Evolutionary conservation across 78 protist species (phyloP).

Genomic region (Mantamonas sphyraenae): DNA sequence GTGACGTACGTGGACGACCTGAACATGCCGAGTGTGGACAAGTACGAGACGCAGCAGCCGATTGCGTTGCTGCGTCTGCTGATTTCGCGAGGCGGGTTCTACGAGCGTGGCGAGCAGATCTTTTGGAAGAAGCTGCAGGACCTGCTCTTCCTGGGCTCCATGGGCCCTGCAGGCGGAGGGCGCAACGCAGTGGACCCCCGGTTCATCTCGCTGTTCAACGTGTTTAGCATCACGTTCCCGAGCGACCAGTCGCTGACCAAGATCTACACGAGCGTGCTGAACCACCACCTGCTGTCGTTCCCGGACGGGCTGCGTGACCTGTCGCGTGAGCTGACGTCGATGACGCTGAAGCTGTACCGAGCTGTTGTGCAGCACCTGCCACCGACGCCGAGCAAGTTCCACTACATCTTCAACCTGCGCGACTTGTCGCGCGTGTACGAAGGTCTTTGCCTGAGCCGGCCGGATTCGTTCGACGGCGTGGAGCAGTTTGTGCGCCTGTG

Average conservation of each 20-base stretch:
- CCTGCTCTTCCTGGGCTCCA: conserved; percentile 56
- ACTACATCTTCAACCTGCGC: conserved; percentile 85
- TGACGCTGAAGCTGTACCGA: conserved; percentile 58
- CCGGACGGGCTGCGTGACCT: neutral
- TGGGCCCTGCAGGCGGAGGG: conserved; percentile 86
- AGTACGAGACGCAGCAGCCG: conserved; percentile 75
- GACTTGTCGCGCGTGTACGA: conserved; percentile 74
- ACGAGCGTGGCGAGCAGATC: conserved; percentile 39
- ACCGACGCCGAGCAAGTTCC: conserved; percentile 87
- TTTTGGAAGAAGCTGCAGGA: conserved; percentile 25
- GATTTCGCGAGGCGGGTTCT: conserved; percentile 41
- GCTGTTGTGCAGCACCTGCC: conserved; percentile 40
- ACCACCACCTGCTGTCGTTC: conserved; percentile 35
- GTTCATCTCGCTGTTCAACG: conserved; percentile 41
- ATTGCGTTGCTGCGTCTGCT: conserved; percentile 58
- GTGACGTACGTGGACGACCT: conserved; percentile 63
- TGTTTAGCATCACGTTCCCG: conserved; percentile 48
- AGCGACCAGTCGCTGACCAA: conserved; percentile 23
- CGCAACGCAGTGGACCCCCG: conserved; percentile 68
- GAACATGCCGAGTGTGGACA: conserved; percentile 69
- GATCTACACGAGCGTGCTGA: conserved; percentile 40
- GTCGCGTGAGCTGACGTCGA: conserved; percentile 12
- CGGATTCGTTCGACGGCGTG: neutral
- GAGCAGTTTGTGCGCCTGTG: conserved; percentile 48
- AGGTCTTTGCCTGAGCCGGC: conserved; percentile 52